phyloP scores from a whole-genome alignment of 1,284 basidiomycete species.

The Phaffia rhodozyma region DNA sequence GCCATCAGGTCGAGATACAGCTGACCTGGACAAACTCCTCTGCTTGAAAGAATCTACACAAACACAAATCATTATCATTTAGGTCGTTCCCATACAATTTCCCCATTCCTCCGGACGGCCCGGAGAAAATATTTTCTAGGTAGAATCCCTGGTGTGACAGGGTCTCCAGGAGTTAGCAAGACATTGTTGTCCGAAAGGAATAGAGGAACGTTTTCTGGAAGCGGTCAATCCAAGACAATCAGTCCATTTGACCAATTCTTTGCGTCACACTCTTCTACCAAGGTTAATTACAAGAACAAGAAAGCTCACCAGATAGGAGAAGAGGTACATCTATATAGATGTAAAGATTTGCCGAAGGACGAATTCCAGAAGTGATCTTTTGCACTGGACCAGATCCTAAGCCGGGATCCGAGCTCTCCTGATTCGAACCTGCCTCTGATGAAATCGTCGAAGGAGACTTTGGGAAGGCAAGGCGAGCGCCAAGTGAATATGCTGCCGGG shows the following conservation, averaged over 20 bases:
- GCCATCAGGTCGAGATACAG: no score
- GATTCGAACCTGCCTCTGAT: slow-evolving; percentile 1
- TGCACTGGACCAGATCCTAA: not conserved
- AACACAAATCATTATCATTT: no score
- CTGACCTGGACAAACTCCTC: no score
- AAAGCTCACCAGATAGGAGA: slow-evolving; percentile 23
- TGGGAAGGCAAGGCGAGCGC: slow-evolving; percentile 27
- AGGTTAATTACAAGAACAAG: not conserved
- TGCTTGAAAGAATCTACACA: no score
- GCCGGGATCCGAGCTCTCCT: not conserved
- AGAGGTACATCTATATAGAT: slow-evolving; percentile 32
- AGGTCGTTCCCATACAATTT: slow-evolving; percentile 21
- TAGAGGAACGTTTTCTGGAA: slow-evolving; percentile 26
- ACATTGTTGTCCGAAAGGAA: slow-evolving; percentile 34
- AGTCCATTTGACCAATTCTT: not conserved
- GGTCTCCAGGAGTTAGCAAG: slow-evolving; percentile 33
- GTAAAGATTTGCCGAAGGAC: slow-evolving; percentile 30
- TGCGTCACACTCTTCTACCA: not conserved
- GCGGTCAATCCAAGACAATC: no score
- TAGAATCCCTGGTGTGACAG: slow-evolving; percentile 22
- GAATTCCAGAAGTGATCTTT: slow-evolving; percentile 9
- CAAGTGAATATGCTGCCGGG: slow-evolving; percentile 36
- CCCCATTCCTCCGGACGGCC: slow-evolving; percentile 12
- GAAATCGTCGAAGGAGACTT: not conserved
- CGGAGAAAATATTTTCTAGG: slow-evolving; percentile 25